These are phyloP conservation scores for Suhomyces emberorum DNA, from an alignment of 805 yeast genomes.

Conservation along the genomic window DNA sequence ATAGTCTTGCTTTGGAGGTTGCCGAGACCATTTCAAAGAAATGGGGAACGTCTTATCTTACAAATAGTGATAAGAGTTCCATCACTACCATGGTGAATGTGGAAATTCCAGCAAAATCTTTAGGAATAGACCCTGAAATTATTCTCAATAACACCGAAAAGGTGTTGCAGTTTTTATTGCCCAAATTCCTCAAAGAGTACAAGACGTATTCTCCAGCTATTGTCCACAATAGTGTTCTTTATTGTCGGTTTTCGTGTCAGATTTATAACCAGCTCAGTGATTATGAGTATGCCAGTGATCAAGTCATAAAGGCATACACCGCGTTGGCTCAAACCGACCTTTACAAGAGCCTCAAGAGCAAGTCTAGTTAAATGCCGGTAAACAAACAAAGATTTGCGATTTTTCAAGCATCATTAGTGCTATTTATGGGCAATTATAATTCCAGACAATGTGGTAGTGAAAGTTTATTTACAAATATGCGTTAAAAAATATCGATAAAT, in stretches of 20 bases:
- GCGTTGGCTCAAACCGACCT: conserved; percentile 1
- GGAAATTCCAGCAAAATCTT: conserved; percentile 30
- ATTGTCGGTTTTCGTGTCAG: conserved; percentile 54
- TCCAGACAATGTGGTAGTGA: too few relatives aligned
- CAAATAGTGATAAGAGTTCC: conserved; percentile 31
- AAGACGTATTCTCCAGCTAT: conserved; percentile 49
- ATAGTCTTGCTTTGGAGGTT: conserved; percentile 42
- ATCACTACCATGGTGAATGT: conserved; percentile 45
- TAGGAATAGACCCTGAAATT: conserved; percentile 10
- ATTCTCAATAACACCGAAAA: not conserved
- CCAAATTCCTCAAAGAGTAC: conserved; percentile 8
- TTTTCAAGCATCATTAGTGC: too few relatives aligned
- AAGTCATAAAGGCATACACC: conserved; percentile 24
- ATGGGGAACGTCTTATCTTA: conserved; percentile 40
- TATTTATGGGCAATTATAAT: too few relatives aligned
- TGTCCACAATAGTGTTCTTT: conserved; percentile 32
- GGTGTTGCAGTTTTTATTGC: conserved; percentile 1
- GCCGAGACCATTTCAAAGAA: conserved; percentile 35
- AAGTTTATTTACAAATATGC: too few relatives aligned
- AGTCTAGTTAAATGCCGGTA: too few relatives aligned
- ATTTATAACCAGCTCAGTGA: conserved; percentile 57
- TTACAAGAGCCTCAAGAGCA: not conserved
- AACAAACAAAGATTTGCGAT: too few relatives aligned
- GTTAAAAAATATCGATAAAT: too few relatives aligned
- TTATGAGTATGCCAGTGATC: conserved; percentile 44